A percentile compares a stretch with the other conserved stretches of the same genome.
Evolutionary conservation across 2,329 filamentous ascomycete species (phyloP).

Genomic region (Xenoacremonium recifei): DNA sequence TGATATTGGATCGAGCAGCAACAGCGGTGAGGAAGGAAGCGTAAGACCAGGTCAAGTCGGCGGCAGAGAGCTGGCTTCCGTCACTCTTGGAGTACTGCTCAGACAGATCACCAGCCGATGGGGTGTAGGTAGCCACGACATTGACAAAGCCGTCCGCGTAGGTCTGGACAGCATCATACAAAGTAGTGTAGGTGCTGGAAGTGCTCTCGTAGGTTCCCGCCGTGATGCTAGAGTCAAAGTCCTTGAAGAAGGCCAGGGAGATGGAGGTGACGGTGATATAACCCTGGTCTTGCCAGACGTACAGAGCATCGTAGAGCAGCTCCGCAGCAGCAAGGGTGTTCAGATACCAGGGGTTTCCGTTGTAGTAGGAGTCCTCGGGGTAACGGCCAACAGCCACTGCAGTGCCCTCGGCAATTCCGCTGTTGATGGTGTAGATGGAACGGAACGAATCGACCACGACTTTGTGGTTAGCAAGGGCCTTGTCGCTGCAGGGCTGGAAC

Average conservation of each 20-base stretch:
- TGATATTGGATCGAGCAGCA: conserved; percentile 52
- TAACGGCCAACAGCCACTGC: conserved; percentile 67
- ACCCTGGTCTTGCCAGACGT: conserved; percentile 64
- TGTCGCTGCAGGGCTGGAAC: conserved; percentile 75
- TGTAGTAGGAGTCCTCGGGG: conserved; percentile 71
- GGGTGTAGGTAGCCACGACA: conserved; percentile 62
- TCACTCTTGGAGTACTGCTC: conserved; percentile 63
- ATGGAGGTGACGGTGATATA: conserved; percentile 62
- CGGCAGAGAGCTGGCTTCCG: conserved; percentile 59
- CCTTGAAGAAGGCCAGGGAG: conserved; percentile 71
- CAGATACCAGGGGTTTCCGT: conserved; percentile 81
- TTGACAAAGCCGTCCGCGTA: conserved; percentile 62
- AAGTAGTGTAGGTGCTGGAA: conserved; percentile 47
- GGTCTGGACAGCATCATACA: conserved; percentile 55
- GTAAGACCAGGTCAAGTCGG: conserved; percentile 72
- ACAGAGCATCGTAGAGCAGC: conserved; percentile 73
- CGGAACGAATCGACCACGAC: conserved; percentile 74
- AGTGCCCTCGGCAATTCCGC: conserved; percentile 55
- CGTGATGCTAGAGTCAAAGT: conserved; percentile 56
- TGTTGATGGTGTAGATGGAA: conserved; percentile 69
- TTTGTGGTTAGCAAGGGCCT: conserved; percentile 74
- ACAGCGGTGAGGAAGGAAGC: conserved; percentile 66
- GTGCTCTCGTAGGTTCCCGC: conserved; percentile 59
- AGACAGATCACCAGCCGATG: conserved; percentile 59
- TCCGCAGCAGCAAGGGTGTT: conserved; percentile 76